Evolutionary conservation across 768 basidiomycete species (phyloP).

Genomic region (Suillus subaureus): DNA sequence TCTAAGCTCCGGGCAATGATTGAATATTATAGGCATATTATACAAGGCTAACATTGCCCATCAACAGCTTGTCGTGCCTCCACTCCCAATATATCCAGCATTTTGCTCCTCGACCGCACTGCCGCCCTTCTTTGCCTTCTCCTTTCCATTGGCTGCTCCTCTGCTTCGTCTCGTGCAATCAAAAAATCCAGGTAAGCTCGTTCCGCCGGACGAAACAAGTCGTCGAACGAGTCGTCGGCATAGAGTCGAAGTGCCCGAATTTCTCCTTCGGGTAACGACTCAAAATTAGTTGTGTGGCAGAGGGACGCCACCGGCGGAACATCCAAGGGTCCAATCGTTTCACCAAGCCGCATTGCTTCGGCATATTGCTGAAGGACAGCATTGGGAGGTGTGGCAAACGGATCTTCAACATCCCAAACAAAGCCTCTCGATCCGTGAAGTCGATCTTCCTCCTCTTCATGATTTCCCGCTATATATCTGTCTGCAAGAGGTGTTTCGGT

Average conservation of each 20-base stretch:
- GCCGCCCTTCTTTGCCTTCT: constrained; percentile 10
- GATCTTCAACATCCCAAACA: constrained; percentile 20
- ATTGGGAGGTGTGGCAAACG: constrained; percentile 15
- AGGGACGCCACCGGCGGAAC: not conserved
- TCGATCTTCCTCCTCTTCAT: not conserved
- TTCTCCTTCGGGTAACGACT: too few species aligned
- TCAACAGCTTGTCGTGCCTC: constrained; percentile 14
- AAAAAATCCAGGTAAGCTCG: constrained; percentile 8
- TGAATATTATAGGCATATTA: not conserved
- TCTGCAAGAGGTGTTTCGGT: constrained; percentile 3
- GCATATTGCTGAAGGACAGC: constrained; percentile 1
- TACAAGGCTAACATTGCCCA: not conserved
- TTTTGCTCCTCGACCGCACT: constrained; percentile 13
- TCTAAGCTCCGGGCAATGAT: not conserved
- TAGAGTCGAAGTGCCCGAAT: not conserved
- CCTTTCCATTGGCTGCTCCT: constrained; percentile 4
- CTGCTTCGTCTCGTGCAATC: constrained; percentile 5
- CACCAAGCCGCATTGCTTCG: constrained; percentile 1
- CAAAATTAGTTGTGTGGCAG: not conserved
- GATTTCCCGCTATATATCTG: not conserved
- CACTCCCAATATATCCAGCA: constrained; percentile 13
- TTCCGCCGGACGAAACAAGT: not conserved
- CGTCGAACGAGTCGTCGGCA: not conserved
- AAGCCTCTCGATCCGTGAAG: constrained; percentile 1
- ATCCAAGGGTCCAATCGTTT: constrained; percentile 10